These are phyloP conservation scores for Debaryomyces nepalensis DNA, from an alignment of 1,139 yeast species.

Conservation along the genomic window DNA sequence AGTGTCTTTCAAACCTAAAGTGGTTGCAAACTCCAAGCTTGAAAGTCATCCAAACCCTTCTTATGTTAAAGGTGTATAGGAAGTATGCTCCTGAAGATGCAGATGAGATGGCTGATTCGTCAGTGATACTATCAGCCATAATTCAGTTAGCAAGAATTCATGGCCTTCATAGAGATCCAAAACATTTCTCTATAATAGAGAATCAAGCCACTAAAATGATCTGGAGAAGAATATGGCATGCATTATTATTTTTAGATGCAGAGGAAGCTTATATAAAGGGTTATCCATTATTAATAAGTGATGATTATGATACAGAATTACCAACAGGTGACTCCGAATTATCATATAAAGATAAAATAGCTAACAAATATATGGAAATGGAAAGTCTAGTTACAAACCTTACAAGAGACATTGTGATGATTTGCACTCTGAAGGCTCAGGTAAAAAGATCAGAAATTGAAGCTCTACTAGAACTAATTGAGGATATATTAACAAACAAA, in stretches of 20 bases:
- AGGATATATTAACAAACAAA: neutral
- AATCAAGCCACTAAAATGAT: neutral
- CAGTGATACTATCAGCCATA: too few species aligned
- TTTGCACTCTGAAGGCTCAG: neutral
- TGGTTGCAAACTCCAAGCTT: too few species aligned
- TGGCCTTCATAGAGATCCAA: too few species aligned
- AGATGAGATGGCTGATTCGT: too few species aligned
- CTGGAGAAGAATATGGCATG: neutral
- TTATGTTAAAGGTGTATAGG: too few species aligned
- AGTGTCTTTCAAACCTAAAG: too few species aligned
- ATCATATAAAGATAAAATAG: neutral
- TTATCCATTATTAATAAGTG: neutral
- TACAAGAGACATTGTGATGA: neutral
- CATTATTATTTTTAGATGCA: neutral
- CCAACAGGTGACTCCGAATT: neutral
- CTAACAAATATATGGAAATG: neutral
- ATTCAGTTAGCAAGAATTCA: too few species aligned
- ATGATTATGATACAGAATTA: neutral
- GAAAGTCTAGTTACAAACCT: neutral
- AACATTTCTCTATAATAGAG: neutral
- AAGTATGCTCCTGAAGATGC: too few species aligned
- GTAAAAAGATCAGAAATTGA: neutral
- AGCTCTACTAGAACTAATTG: neutral
- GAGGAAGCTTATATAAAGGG: conserved; percentile 1
- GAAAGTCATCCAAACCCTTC: too few species aligned